Evolutionary conservation across 1,284 basidiomycete genomes (phyloP), one percentile per base, ranked within the genome.

Genomic region (Ceratobasidium sp.): DNA sequence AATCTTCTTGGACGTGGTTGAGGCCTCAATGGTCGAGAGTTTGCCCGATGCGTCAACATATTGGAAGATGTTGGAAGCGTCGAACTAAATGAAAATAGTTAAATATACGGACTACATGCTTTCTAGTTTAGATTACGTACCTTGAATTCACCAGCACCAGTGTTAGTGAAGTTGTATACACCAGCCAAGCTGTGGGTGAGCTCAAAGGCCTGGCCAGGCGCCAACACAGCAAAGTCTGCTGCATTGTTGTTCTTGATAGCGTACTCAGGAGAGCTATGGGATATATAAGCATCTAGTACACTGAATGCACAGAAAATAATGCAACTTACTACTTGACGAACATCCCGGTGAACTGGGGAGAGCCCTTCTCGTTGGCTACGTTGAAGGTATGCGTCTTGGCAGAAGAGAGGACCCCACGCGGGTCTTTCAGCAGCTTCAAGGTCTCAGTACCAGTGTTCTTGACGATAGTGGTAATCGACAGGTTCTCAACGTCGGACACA

Each of bases 381-480:
- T 72, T 62, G 79, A 86, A 87, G 55, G 83, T 82, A 74, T 86
- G 76, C 26, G 85, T 82, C 50, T 84, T 82, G 64, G 84, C 73
- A 52, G 80, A 80, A 64, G 81, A 80, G 41, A 87, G 79, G 21
- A 82, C 77, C 21, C 82, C 77, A 44, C 79, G 78, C 23, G 85
- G 85, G 78, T 86, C 83, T 74, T 85, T 85, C 72, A 86, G 79
- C 61, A 86, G 77, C 77, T 83, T 84, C 69, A 86, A 74, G 67
- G 82, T 82, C 78, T 85, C 84, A 57, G 82, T 81, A 67, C 85
- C 85, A 71, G 82, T 85, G 81, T 86, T 86, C 75, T 80, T 82
- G 74, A 86, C 69, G 47, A 82, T 83, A 14, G 84, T 78, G 30
- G 77, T 77, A 61, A 85, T 79, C 76, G 83, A 83, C 67, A 85